These are phyloP conservation scores for Alternaria gansuensis DNA, from an alignment of 2,329 filamentous ascomycete genomes.

Conservation along the genomic window DNA sequence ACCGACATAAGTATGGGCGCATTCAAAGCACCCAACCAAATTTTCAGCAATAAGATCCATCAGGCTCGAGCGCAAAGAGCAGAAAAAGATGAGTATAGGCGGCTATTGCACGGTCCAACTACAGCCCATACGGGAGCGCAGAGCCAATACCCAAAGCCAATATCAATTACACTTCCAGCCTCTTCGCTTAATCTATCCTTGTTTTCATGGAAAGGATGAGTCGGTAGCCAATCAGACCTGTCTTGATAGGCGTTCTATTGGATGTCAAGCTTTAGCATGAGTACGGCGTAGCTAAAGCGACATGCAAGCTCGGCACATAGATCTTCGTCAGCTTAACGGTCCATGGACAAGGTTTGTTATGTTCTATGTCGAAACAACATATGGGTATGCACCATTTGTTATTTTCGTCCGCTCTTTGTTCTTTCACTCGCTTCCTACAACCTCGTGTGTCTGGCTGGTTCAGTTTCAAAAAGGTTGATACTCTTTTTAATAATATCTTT, in stretches of 20 bases:
- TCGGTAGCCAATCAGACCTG: slow-evolving; percentile 4
- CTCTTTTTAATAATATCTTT: background rate
- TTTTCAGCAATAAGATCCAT: no score
- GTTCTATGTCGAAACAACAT: slow-evolving; percentile 10
- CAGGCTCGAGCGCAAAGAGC: no score
- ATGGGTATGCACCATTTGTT: slow-evolving; percentile 29
- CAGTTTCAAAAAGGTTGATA: slow-evolving; percentile 12
- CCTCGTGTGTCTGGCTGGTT: slow-evolving; percentile 27
- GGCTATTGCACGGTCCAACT: slow-evolving; percentile 26
- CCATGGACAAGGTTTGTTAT: slow-evolving; percentile 22
- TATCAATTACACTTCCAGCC: slow-evolving; percentile 16
- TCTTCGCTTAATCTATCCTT: slow-evolving; percentile 19
- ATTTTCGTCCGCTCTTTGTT: slow-evolving; percentile 26
- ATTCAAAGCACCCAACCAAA: no score
- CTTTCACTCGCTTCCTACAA: slow-evolving; percentile 17
- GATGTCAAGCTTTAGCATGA: slow-evolving; percentile 24
- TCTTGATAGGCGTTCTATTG: slow-evolving; percentile 19
- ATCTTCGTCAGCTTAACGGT: background rate
- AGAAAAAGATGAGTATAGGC: slow-evolving; percentile 7
- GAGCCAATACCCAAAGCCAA: slow-evolving; percentile 25
- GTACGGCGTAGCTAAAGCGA: slow-evolving; percentile 27
- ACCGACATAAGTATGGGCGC: slow-evolving; percentile 17
- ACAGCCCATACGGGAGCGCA: slow-evolving; percentile 12
- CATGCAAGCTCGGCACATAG: slow-evolving; percentile 13
- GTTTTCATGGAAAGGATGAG: slow-evolving; percentile 9